Evolutionary conservation across 176 grass and related monocot genomes (phyloP).

Genomic region (Musa beccarii): DNA sequence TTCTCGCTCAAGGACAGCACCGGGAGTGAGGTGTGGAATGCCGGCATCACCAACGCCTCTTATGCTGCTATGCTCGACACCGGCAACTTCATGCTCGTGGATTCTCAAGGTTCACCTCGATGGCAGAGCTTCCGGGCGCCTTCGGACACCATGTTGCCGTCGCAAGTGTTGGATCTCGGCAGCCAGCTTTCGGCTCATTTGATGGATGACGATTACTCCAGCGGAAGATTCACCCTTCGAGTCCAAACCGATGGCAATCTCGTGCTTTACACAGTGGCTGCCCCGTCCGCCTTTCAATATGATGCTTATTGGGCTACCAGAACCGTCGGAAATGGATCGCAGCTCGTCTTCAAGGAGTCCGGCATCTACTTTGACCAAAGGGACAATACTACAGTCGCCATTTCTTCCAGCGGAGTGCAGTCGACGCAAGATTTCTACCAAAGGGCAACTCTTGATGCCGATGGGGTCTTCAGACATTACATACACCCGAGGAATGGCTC

Average conservation of each 20-base stretch:
- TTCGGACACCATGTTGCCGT: slow-evolving; percentile 37
- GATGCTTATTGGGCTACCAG: slow-evolving; percentile 22
- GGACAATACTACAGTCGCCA: not conserved
- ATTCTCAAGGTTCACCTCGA: not conserved
- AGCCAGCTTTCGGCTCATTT: slow-evolving; percentile 16
- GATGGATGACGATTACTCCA: slow-evolving; percentile 25
- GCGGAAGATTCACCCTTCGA: slow-evolving; percentile 30
- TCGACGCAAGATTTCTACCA: slow-evolving; percentile 23
- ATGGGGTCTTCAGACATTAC: slow-evolving; percentile 47
- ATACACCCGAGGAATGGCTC: slow-evolving; percentile 22
- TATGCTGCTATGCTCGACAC: slow-evolving; percentile 29
- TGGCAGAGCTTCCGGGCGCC: slow-evolving; percentile 33
- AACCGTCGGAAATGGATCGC: slow-evolving; percentile 8
- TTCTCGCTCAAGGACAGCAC: slow-evolving; percentile 19
- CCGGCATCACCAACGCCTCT: not conserved
- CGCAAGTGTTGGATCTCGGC: slow-evolving; percentile 13
- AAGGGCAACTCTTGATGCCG: slow-evolving; percentile 36
- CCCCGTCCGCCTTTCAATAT: slow-evolving; percentile 16
- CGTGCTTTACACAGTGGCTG: slow-evolving; percentile 9
- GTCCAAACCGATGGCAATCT: slow-evolving; percentile 1
- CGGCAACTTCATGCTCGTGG: slow-evolving; percentile 33
- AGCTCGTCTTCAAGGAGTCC: slow-evolving; percentile 27
- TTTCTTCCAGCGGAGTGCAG: not conserved
- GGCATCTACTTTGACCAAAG: slow-evolving; percentile 21
- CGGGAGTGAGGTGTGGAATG: slow-evolving; percentile 6